Evolutionary conservation across 768 basidiomycete species (phyloP), one percentile per base, ranked within the genome.

Genomic region (Coprinopsis cinerea): DNA sequence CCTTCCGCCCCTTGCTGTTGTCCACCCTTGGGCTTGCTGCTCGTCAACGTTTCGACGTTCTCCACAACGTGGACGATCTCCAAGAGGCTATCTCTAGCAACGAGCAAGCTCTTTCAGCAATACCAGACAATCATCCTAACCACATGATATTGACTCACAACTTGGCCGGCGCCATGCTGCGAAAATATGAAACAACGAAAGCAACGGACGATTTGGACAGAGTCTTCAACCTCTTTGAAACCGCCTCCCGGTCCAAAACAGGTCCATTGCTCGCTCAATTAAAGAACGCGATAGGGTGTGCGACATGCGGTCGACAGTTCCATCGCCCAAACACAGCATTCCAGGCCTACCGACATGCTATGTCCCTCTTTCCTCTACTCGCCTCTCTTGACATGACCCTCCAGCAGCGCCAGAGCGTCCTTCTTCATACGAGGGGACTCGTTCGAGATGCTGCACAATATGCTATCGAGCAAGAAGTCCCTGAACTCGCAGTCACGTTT

Each of bases 1-100:
- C 54, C 30, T 25, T 48, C 42, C 54, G 60, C n/a, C 28, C 48
- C 11, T 5, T 11, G 2, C 46, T 51, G 4, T 57, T 61, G 18
- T 44, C 47, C 47, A 47, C 58, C 27, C 55, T 60, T n/a, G 57
- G 46, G 17, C 23, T 5, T 42, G 34, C 44, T 13, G 51, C 49
- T 17, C 6, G 23, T 32, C 9, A 20, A 15, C 47, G 47, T 26
- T 59, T 49, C 26, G 13, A 43, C 10, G 32, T 35, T 15, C 37
- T 6, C 9, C 7, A 39, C 11, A 10, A 13, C 7, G 7, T 24
- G 15, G 24, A 18, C 4, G 43, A 52, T 43, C 39, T 57, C 20
- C 26, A 55, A 14, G 47, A 57, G 35, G 30, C 30, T n/a, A 55
- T 57, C 15, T 48, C 24, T n/a, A 20, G n/a, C 36, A 49, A 46